Conservation (phyloP, 371 early-diverging fungal species). For the Nosema granulosis region DNA sequence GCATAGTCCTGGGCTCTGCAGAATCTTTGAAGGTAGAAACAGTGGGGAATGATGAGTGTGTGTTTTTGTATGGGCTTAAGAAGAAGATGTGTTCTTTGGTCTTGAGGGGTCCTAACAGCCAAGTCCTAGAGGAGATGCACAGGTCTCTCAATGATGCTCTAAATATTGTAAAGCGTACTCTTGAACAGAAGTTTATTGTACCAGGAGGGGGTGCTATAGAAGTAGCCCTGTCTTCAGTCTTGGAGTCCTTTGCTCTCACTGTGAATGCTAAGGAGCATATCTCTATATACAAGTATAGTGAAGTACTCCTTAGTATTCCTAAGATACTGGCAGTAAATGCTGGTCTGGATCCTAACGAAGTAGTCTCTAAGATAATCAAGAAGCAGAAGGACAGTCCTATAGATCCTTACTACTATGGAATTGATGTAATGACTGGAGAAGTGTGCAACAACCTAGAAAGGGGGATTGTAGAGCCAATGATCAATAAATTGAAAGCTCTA, state of each 20-base stretch:
- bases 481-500: slow-evolving; percentile 93
- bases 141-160: slow-evolving; percentile 91
- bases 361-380: slow-evolving; percentile 73
- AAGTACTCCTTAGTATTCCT: slow-evolving; percentile 88
- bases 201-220: slow-evolving; percentile 99
- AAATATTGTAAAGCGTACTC: slow-evolving; percentile 90
- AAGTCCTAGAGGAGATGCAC: slow-evolving; percentile 96
- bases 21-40: slow-evolving; percentile 73
- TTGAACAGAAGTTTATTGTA: slow-evolving; percentile 90
- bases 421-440: slow-evolving; percentile 86
- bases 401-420: slow-evolving; percentile 71
- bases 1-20: slow-evolving; percentile 73
- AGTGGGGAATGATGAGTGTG: slow-evolving; percentile 83
- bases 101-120: slow-evolving; percentile 88
- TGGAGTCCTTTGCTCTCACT: slow-evolving; percentile 87
- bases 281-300: slow-evolving; percentile 93
- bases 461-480: slow-evolving; percentile 96
- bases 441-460: slow-evolving; percentile 86
- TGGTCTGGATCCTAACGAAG: slow-evolving; percentile 90
- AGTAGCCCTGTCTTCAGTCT: slow-evolving; percentile 85
- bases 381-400: slow-evolving; percentile 54
- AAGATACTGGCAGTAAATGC: slow-evolving; percentile 96
- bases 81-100: slow-evolving; percentile 78
- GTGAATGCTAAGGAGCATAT: slow-evolving; percentile 81
- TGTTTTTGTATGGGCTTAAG: slow-evolving; percentile 83